Evolutionary conservation across 352 stramenopile genomes (phyloP).

Genomic region (Pythium phragmitis): DNA sequence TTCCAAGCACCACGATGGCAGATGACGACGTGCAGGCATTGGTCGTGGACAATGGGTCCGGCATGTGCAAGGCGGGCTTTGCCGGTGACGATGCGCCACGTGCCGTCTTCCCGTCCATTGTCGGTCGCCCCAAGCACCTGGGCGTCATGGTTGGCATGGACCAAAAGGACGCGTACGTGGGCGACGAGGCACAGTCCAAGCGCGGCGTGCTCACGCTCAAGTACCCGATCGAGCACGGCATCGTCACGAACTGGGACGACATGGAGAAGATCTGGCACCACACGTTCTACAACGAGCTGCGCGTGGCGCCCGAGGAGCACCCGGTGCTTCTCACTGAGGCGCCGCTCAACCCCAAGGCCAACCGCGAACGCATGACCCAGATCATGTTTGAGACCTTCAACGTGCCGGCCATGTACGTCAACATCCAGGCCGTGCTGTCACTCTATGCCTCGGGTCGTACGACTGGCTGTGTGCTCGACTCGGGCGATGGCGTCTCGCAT

Average conservation of each 20-base stretch:
- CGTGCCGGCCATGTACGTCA: constrained; percentile 80
- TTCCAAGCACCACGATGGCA: neutral
- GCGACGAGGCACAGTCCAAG: constrained; percentile 25
- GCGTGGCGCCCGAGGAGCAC: constrained; percentile 92
- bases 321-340: constrained; percentile 94
- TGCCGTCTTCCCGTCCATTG: constrained; percentile 47
- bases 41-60: constrained; percentile 87
- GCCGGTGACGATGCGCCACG: constrained; percentile 82
- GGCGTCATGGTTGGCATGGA: no score
- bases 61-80: constrained; percentile 80
- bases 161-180: constrained; percentile 45
- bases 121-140: no score
- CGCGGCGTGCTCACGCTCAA: constrained; percentile 28
- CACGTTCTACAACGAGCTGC: constrained; percentile 77
- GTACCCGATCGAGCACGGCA: constrained; percentile 74
- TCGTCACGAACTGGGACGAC: constrained; percentile 84
- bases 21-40: constrained; percentile 59
- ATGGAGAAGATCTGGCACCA: constrained; percentile 88
- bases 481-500: constrained; percentile 83
- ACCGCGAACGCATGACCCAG: constrained; percentile 90
- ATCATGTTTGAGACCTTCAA: constrained; percentile 87
- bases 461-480: constrained; percentile 82
- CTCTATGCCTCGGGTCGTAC: constrained; percentile 87
- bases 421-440: constrained; percentile 82
- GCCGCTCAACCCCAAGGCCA: constrained; percentile 92